Evolutionary conservation across 805 yeast genomes (phyloP), one percentile per base, ranked within the genome.

Genomic region (Candida chauliodis): DNA sequence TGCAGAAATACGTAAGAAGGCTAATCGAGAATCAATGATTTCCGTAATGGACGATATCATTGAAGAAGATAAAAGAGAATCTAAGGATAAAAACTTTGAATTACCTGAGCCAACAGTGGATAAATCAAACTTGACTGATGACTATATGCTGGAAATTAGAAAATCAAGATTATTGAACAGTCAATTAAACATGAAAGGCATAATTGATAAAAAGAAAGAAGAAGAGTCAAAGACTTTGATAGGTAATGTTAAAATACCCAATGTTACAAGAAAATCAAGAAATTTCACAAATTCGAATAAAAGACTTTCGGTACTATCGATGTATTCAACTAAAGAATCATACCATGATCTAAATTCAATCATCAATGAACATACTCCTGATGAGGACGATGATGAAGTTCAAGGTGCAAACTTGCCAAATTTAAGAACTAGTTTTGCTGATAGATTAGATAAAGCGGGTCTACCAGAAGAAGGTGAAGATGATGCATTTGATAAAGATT

Each of bases 301-400:
- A 58, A 73, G 93, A 52, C 63, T 81, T 38, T 79, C 87, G 22
- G 84, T 84, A n/a, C 57, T 84, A 29, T 81, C 89, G 0, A 64
- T 81, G 58, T 80, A 81, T 49, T 82, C 90, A 1, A 78, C 89
- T 2, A 78, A 74, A 44, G 76, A 73, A 32, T 79, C 87, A 0
- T 81, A 74, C 47, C 74, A 73, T 27, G 81, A 83, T 51, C 65
- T 82, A 51, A 75, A 73, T 43, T 56, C 64, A 2, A 54, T 66
- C 31, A 50, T 62, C 39, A 53, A 54, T 32, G 47, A 53, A 16
- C 56, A 58, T 33, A 21, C 23, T 22, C 45, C 48, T 17, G 50
- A 46, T 8, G 55, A 56, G 11, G 59, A 51, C 13, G 47, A 37
- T 4, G 25, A 26, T 6, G 29, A 30, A 9, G 38, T 33, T 9